Evolutionary conservation across 768 basidiomycete species (phyloP), one percentile per base, ranked within the genome.

Genomic region (Lyophyllum semitale): DNA sequence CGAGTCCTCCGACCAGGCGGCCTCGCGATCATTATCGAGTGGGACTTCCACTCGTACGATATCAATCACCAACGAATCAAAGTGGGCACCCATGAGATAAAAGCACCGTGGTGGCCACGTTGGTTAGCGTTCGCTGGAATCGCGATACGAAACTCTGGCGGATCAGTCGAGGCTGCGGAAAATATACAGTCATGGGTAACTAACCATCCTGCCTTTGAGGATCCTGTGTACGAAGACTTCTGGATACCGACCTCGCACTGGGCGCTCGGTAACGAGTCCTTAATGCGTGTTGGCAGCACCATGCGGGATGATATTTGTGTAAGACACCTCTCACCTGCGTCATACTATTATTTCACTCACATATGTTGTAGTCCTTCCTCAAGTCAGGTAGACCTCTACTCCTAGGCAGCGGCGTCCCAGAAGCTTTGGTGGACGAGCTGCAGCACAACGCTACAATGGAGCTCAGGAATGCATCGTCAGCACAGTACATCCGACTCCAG

Each of bases 1-100:
- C 81, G 78, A 51, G 81, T 86, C 44, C 77, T 93, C 40, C 81
- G 88, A 42, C 88, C 89, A 1, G 83, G 84, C 23, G 91, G 91
- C 27, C 74, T 92, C 27, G 65, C 89, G 54, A 77, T 86, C 48
- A 57, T 91, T 15, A 71, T 80, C 50, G 91, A 93, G 71, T 88
- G 83, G 63, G 87, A 88, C 48, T 91, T 88, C 63, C 66, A 71
- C 53, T 72, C 82, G n/a, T 84, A 89, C 60, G 86, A 84, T 59
- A 53, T 53, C 17, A 70, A 87, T 54, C 76, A 77, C 59, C 65
- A 66, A 20, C 75, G 73, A 3, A 68, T 86, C 37, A 63, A 76
- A n/a, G 62, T 75, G 1, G 74, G 75, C 6, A 71, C 77, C 0
- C 70, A 77, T 29, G 63, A 75, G 45, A 65, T 82, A 33, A 72